phyloP scores from a whole-genome alignment of 305 asterid genomes.

The Euphrasia arctica region DNA sequence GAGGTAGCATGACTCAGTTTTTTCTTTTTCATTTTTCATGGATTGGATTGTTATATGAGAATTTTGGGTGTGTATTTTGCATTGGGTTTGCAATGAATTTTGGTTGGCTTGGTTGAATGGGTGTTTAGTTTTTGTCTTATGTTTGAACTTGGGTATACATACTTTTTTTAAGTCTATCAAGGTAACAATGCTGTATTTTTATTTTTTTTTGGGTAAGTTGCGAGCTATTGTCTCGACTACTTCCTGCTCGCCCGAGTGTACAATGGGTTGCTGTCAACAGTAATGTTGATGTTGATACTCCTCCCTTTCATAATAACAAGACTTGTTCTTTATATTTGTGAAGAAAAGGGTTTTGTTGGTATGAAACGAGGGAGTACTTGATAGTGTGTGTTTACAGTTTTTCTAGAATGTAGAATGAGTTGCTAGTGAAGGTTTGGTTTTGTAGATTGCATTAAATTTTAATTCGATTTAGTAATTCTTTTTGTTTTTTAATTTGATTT shows the following conservation, averaged over 20 bases:
- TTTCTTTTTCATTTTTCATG: neutral
- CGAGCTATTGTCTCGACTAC: neutral
- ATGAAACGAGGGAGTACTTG: no score
- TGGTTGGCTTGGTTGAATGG: constrained; percentile 2
- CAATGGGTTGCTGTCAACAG: neutral
- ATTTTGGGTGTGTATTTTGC: constrained; percentile 17
- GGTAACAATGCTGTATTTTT: neutral
- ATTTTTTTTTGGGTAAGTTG: neutral
- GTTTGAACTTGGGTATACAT: neutral
- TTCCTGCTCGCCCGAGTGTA: neutral
- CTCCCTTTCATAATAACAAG: no score
- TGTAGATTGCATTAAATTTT: no score
- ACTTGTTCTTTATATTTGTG: no score
- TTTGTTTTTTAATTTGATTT: no score
- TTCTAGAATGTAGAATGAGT: no score
- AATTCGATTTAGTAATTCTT: no score
- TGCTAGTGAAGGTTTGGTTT: no score
- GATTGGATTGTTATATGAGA: neutral
- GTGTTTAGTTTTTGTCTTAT: neutral
- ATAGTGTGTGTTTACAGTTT: no score
- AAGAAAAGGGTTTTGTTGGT: no score
- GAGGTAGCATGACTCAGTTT: neutral
- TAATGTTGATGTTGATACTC: neutral
- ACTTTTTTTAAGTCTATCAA: neutral
- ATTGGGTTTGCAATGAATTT: constrained; percentile 17